These are phyloP conservation scores for Eudorina sp. DNA, from an alignment of 139 green algal species.

Conservation along the genomic window DNA sequence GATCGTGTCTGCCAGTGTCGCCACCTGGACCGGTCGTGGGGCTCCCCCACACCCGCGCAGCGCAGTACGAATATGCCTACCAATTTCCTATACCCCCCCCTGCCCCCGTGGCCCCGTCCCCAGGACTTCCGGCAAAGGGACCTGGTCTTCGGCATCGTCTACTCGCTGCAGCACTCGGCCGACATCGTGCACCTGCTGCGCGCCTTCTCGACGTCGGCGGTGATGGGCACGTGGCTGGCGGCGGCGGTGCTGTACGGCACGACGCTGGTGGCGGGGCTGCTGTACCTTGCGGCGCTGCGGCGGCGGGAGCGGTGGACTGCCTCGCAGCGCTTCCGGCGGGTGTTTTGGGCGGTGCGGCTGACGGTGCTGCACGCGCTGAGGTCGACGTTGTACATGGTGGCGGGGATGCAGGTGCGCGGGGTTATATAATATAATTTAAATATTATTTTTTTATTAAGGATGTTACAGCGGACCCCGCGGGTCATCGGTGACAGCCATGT, in stretches of 20 bases:
- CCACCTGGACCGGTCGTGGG: too few relatives aligned
- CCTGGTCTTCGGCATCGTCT: conserved; percentile 38
- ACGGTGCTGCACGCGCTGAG: conserved; percentile 37
- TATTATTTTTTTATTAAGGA: too few relatives aligned
- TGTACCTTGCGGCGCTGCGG: not conserved
- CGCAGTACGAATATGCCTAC: too few relatives aligned
- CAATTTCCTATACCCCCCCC: too few relatives aligned
- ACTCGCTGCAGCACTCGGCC: conserved; percentile 24
- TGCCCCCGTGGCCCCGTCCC: not conserved
- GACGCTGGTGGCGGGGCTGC: conserved; percentile 14
- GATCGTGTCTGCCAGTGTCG: too few relatives aligned
- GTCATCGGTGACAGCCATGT: too few relatives aligned
- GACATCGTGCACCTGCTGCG: conserved; percentile 8
- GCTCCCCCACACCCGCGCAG: too few relatives aligned
- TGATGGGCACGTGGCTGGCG: conserved; percentile 21
- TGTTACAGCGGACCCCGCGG: too few relatives aligned
- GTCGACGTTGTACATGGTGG: conserved; percentile 23
- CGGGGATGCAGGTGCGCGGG: conserved; percentile 34
- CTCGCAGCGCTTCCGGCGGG: not conserved
- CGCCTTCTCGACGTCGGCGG: not conserved
- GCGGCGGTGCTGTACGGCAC: conserved; percentile 19
- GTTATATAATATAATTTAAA: too few relatives aligned
- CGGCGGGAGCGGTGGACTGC: not conserved
- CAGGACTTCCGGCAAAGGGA: not conserved
- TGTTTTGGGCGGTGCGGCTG: conserved; percentile 17